phyloP scores from a whole-genome alignment of 2,329 filamentous ascomycete genomes.

The Talaromyces sp. region DNA sequence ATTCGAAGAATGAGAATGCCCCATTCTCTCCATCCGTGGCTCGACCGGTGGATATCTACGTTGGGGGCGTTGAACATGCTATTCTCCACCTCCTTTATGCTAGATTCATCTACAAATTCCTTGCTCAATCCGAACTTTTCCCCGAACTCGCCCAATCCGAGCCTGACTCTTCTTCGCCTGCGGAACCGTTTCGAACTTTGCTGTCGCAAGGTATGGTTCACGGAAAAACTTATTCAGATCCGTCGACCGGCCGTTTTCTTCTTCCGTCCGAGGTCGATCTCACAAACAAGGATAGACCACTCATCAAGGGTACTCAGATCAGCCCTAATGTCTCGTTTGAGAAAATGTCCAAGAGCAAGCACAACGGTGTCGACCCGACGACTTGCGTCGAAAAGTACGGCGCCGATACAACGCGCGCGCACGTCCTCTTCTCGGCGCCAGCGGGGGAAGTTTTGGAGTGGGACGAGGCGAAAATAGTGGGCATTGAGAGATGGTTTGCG shows the following conservation, averaged over 20 bases:
- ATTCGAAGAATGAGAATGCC: constrained; percentile 59
- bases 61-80: constrained; percentile 85
- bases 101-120: constrained; percentile 84
- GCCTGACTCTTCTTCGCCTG: constrained; percentile 31
- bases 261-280: constrained; percentile 70
- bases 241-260: constrained; percentile 69
- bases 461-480: constrained; percentile 78
- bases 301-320: constrained; percentile 58
- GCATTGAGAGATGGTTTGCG: constrained; percentile 74
- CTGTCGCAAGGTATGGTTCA: constrained; percentile 93
- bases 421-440: constrained; percentile 85
- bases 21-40: constrained; percentile 56
- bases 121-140: constrained; percentile 51
- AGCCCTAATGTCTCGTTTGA: constrained; percentile 65
- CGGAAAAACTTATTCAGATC: constrained; percentile 75
- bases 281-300: constrained; percentile 51
- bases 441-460: constrained; percentile 80
- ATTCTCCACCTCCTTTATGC: constrained; percentile 86
- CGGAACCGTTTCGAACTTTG: constrained; percentile 77
- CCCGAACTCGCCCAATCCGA: constrained; percentile 32
- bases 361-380: constrained; percentile 83
- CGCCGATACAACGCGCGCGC: constrained; percentile 77
- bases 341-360: constrained; percentile 94
- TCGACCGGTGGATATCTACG: constrained; percentile 80
- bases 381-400: constrained; percentile 69